A percentile compares a stretch with the other conserved stretches of the same genome.
phyloP scores from a whole-genome alignment of 495 filamentous ascomycete species.

The Talaromyces ruber region DNA sequence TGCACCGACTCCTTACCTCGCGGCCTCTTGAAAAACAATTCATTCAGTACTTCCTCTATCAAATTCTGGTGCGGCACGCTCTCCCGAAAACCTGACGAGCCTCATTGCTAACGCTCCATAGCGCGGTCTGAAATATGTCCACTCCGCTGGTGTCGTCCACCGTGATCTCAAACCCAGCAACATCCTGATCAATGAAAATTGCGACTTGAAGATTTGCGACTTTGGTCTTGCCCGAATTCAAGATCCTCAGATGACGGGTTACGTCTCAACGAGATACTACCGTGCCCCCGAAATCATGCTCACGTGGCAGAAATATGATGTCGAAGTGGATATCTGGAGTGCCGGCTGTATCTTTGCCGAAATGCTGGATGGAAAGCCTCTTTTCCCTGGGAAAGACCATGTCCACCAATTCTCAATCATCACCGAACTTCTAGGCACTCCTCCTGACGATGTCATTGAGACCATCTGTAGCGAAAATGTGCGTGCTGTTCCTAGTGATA shows the following conservation, averaged over 20 bases:
- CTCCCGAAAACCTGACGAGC: not conserved
- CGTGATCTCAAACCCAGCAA: conserved; percentile 97
- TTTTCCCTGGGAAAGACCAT: conserved; percentile 98
- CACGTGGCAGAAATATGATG: conserved; percentile 99
- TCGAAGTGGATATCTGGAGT: conserved; percentile 99
- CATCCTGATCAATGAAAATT: conserved; percentile 98
- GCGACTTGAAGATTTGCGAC: conserved; percentile 98
- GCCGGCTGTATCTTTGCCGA: conserved; percentile 98
- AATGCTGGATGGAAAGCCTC: conserved; percentile 96
- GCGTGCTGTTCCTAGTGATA: conserved; percentile 17
- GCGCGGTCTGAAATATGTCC: conserved; percentile 98
- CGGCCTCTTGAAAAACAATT: conserved; percentile 97
- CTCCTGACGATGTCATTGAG: conserved; percentile 95
- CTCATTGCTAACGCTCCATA: conserved; percentile 32
- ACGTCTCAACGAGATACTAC: conserved; percentile 98
- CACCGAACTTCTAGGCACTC: conserved; percentile 95
- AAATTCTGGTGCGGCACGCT: conserved; percentile 66
- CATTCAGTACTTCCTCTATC: conserved; percentile 99
- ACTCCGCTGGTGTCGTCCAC: conserved; percentile 96
- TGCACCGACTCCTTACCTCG: conserved; percentile 91
- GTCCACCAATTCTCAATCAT: conserved; percentile 99
- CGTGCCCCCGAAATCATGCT: conserved; percentile 99
- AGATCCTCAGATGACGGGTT: conserved; percentile 99
- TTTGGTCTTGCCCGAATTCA: conserved; percentile 96
- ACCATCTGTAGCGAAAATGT: conserved; percentile 98